Base-by-base conservation (phyloP, 192 early-diverging fungal genomes). In the Piromyces finnis region DNA sequence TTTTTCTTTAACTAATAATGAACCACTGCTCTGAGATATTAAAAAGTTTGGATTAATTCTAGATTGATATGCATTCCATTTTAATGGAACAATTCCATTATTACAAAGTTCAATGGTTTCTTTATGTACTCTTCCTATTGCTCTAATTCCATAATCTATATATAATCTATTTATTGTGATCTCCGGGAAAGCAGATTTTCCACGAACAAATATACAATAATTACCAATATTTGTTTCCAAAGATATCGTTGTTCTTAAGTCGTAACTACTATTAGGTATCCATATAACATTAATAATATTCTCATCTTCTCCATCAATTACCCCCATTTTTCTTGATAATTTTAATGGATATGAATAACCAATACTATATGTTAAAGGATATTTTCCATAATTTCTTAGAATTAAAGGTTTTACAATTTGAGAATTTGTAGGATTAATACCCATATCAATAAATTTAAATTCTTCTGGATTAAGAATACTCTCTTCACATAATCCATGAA, bases 121-220 rank as follows among this genome's bases (percentile, higher is more conserved):
- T 17, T 51, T 83, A 83, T 91, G 89, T 9, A 82, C 82, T 77
- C 82, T 83, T 9, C 87, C 86, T 27, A 89, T 82, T 5, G 88
- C 89, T 80, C 88, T 91, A 68, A 91, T 86, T 12, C 90, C 90
- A 84, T 88, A 91, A 79, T 91, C 90, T 78, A 83, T 87, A 79
- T 88, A 89, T 78, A 85, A 85, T 81, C 85, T 91, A 77, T 83
- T 84, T 78, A 91, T 78, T 36, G 79, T 80, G 0, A 91, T 79
- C 80, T 91, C 90, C 12, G 90, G 90, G 81, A 91, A 91, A n/a
- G 85, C 79, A 9, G 89, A 84, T 78, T 91, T 91, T 30, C 90
- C 90, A 27, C 90, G 80, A 11, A 91, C 84, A 37, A 87, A 82
- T 16, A 91, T 85, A 37, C 85, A 82, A 82, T 83, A 91, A n/a